These are phyloP conservation scores for Penicillium italicum DNA, from an alignment of 2,329 filamentous ascomycete species.

Conservation along the genomic window DNA sequence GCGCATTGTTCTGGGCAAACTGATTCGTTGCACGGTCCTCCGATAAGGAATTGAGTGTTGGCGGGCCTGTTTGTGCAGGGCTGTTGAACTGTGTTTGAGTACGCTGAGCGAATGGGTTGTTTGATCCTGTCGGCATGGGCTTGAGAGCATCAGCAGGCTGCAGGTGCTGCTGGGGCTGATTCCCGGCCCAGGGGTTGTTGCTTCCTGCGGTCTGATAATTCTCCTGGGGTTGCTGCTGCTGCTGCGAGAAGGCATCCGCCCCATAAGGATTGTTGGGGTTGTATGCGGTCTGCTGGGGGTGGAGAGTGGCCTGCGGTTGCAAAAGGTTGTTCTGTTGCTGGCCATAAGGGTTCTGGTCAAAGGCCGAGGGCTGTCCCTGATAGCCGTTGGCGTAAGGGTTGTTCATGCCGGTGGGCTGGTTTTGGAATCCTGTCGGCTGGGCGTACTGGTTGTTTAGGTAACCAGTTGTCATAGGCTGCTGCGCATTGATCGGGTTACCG, in stretches of 20 bases:
- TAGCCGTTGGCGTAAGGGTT: slow-evolving; percentile 70
- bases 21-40: slow-evolving; percentile 15
- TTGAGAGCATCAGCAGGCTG: slow-evolving; percentile 62
- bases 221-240: slow-evolving; percentile 50
- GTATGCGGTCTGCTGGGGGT: slow-evolving; percentile 59
- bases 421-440: slow-evolving; percentile 70
- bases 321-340: slow-evolving; percentile 43
- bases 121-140: slow-evolving; percentile 87
- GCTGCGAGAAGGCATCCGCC: slow-evolving; percentile 42
- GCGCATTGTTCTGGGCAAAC: slow-evolving; percentile 6
- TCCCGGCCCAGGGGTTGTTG: slow-evolving; percentile 88
- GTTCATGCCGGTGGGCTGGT: slow-evolving; percentile 61
- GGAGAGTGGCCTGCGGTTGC: slow-evolving; percentile 51
- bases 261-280: slow-evolving; percentile 57
- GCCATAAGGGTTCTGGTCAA: slow-evolving; percentile 55
- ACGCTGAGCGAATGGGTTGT: slow-evolving; percentile 86
- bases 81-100: slow-evolving; percentile 54
- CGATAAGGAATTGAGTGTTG: slow-evolving; percentile 45
- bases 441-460: slow-evolving; percentile 66
- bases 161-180: slow-evolving; percentile 51
- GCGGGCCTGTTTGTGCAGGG: slow-evolving; percentile 46
- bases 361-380: slow-evolving; percentile 62
- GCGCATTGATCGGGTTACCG: slow-evolving; percentile 84
- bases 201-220: slow-evolving; percentile 68
- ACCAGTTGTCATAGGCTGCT: slow-evolving; percentile 65